phyloP scores from a whole-genome alignment of 2,329 filamentous ascomycete species.

The Fusarium duplospermum region DNA sequence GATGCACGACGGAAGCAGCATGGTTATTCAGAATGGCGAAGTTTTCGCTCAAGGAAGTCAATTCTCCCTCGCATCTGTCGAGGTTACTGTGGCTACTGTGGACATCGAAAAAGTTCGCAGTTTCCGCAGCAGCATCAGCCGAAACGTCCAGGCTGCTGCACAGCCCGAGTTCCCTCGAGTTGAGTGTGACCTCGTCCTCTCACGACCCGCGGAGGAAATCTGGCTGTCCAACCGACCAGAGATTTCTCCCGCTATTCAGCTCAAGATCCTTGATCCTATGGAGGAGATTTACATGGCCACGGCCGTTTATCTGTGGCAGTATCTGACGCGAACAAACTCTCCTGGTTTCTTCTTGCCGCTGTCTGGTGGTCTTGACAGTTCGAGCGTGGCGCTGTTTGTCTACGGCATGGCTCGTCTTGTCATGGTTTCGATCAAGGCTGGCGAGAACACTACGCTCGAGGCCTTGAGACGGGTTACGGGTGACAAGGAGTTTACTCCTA shows the following conservation, averaged over 20 bases:
- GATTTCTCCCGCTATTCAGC: slow-evolving; percentile 41
- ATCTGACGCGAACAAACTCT: slow-evolving; percentile 42
- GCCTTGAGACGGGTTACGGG: background rate
- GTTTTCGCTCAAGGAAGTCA: slow-evolving; percentile 70
- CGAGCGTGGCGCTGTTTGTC: background rate
- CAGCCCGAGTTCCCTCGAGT: slow-evolving; percentile 47
- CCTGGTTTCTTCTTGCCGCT: background rate
- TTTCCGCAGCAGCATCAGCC: slow-evolving; percentile 65
- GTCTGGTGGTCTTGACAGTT: background rate
- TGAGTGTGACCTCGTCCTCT: slow-evolving; percentile 45
- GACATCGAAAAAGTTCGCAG: slow-evolving; percentile 78
- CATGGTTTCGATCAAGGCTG: background rate
- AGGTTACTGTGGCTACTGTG: slow-evolving; percentile 70
- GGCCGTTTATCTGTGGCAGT: slow-evolving; percentile 53
- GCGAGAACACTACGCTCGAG: background rate
- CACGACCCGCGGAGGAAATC: slow-evolving; percentile 16
- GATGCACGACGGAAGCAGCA: slow-evolving; percentile 64
- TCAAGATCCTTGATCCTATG: slow-evolving; percentile 45
- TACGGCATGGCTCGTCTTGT: background rate
- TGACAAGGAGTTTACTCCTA: background rate
- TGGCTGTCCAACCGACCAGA: background rate
- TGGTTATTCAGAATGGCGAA: slow-evolving; percentile 56
- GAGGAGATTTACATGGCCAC: slow-evolving; percentile 48
- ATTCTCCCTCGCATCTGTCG: slow-evolving; percentile 61
- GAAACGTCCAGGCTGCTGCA: slow-evolving; percentile 68